Evolutionary conservation across 805 yeast genomes (phyloP), one percentile per base, ranked within the genome.

Genomic region (Myxozyma geophila): DNA sequence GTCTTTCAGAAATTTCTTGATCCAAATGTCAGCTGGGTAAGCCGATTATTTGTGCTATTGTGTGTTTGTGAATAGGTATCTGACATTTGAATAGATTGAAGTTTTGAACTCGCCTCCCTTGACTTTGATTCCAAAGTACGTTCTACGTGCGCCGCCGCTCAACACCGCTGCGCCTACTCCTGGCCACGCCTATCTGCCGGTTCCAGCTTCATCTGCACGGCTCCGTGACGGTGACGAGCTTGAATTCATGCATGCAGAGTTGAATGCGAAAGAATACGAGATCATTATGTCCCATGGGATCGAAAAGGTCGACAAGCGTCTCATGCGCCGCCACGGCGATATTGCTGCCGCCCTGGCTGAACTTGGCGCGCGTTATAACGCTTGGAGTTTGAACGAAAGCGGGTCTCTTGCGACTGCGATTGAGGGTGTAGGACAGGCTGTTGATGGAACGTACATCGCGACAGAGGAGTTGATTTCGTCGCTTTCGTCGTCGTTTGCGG

Each of bases 401-500:
- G 72, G 73, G 10, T 47, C 68, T 15, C 70, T 79, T 49, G 80
- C 95, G 0, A 72, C 85, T 2, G 79, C 86, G 1, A 81, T 90
- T 64, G 98, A 95, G 73, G 85, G 86, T 66, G 84, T 91, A 36
- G 98, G 98, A 1, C 92, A 89, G 71, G 88, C 92, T 0, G 86
- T 90, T 67, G 98, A 95, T 74, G 83, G 82, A 76, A 62, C 79
- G 52, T 81, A 80, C 71, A 73, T 84, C 66, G 73, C 85, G n/a
- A 77, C 85, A 66, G 78, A 85, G 70, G 73, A 81, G 1, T 78
- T 87, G 10, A 82, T 85, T 4, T 75, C 79, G 12, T 82, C 82
- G 43, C 74, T 87, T 55, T 84, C 83, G 57, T 81, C 85, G 1
- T 84, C 84, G 59, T 87, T 86, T 70, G 81, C 85, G 7, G 91